phyloP scores from a whole-genome alignment of 225 moss, liverwort and hornwort species.

The Physcomitrium patens region DNA sequence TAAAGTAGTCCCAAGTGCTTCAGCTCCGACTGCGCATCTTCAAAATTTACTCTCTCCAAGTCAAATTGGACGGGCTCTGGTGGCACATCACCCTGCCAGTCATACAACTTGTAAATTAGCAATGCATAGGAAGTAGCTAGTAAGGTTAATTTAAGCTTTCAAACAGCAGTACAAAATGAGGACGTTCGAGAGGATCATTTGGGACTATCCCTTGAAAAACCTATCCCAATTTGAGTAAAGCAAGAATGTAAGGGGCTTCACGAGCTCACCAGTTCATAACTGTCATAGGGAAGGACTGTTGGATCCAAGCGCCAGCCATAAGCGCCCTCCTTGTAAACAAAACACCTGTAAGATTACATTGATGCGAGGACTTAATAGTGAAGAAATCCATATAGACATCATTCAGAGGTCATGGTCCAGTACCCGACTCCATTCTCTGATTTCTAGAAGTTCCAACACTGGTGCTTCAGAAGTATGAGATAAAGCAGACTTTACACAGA shows the following conservation, averaged over 20 bases:
- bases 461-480: too few species aligned
- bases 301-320: slow-evolving; percentile 93
- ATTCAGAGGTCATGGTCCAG: neutral
- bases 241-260: neutral
- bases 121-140: neutral
- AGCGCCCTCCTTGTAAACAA: slow-evolving; percentile 75
- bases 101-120: slow-evolving; percentile 1
- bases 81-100: slow-evolving; percentile 69
- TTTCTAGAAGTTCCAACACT: too few species aligned
- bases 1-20: slow-evolving; percentile 66
- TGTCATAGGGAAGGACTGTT: slow-evolving; percentile 72
- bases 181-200: neutral
- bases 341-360: slow-evolving; percentile 51
- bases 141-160: neutral
- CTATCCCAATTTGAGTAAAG: neutral
- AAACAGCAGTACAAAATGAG: neutral
- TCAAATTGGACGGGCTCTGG: slow-evolving; percentile 82
- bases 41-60: slow-evolving; percentile 74
- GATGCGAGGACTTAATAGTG: neutral
- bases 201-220: neutral
- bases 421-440: too few species aligned
- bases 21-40: slow-evolving; percentile 67
- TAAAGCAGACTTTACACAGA: too few species aligned
- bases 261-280: slow-evolving; percentile 72
- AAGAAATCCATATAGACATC: neutral